These are phyloP conservation scores for Filosporella fistucella DNA, from an alignment of 495 filamentous ascomycete species.

Conservation along the genomic window DNA sequence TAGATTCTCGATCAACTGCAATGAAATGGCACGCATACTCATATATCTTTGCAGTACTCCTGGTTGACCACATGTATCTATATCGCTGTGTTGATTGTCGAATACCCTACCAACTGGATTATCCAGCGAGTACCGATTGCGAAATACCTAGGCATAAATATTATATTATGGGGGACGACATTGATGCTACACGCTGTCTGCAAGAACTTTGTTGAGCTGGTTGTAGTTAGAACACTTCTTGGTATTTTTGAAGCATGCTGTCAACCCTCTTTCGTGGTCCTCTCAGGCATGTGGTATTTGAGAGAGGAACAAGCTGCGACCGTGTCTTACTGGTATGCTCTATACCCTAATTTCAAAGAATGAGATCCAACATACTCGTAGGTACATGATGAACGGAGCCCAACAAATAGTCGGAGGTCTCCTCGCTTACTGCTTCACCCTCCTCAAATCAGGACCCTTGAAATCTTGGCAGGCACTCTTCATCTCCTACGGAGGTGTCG, in stretches of 20 bases:
- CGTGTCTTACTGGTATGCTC: conserved; percentile 49
- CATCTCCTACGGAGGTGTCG: conserved; percentile 59
- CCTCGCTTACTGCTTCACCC: conserved; percentile 11
- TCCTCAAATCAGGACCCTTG: neutral
- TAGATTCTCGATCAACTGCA: no score
- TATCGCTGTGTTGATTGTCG: conserved; percentile 58
- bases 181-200: conserved; percentile 49
- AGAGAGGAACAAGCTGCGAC: conserved; percentile 53
- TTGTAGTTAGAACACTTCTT: conserved; percentile 55
- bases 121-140: conserved; percentile 55
- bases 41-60: conserved; percentile 40
- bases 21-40: no score
- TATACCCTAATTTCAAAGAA: conserved; percentile 14
- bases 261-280: conserved; percentile 54
- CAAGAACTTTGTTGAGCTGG: conserved; percentile 36
- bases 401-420: conserved; percentile 32
- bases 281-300: conserved; percentile 59
- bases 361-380: conserved; percentile 40
- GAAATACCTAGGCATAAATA: conserved; percentile 44
- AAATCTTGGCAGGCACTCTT: conserved; percentile 39
- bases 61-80: conserved; percentile 57
- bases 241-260: conserved; percentile 57
- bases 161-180: conserved; percentile 51
- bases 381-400: conserved; percentile 51
- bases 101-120: conserved; percentile 45